phyloP scores from a whole-genome alignment of 148 eudicot species.

The Diospyros kaki region DNA sequence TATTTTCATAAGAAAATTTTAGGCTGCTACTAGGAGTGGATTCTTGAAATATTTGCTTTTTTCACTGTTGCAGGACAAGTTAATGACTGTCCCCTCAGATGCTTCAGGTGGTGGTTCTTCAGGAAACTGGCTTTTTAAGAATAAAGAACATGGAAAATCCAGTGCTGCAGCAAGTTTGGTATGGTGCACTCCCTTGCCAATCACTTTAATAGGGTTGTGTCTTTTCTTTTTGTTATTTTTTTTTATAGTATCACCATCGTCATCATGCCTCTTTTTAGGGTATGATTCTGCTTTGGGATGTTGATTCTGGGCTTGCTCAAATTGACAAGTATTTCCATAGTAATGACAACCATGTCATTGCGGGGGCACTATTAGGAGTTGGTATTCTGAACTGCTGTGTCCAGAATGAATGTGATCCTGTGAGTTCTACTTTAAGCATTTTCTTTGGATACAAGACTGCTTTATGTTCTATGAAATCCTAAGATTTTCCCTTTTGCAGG shows the following conservation, averaged over 20 bases:
- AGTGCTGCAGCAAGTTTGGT: constrained; percentile 99
- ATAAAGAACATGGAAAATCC: constrained; percentile 94
- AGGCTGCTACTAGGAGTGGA: neutral
- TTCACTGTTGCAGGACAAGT: constrained; percentile 62
- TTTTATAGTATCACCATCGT: neutral
- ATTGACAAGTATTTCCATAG: constrained; percentile 96
- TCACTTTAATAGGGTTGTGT: neutral
- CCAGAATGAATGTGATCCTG: constrained; percentile 88
- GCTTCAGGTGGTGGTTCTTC: constrained; percentile 68
- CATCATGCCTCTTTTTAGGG: constrained; percentile 46
- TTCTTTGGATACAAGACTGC: neutral
- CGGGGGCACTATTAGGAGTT: constrained; percentile 92
- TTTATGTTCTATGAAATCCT: neutral
- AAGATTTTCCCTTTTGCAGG: constrained; percentile 35
- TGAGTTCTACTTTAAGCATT: constrained; percentile 30
- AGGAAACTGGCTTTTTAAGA: constrained; percentile 90
- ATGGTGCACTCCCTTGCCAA: constrained; percentile 17
- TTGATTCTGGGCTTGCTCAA: constrained; percentile 95
- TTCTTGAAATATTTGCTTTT: neutral
- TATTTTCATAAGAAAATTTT: neutral
- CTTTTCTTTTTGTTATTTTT: neutral
- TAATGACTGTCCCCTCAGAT: constrained; percentile 80
- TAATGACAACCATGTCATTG: constrained; percentile 71
- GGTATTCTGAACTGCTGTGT: constrained; percentile 85
- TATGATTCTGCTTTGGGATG: constrained; percentile 96